Conservation (phyloP, 352 stramenopile species). For the Phytopythium oedochilum region DNA sequence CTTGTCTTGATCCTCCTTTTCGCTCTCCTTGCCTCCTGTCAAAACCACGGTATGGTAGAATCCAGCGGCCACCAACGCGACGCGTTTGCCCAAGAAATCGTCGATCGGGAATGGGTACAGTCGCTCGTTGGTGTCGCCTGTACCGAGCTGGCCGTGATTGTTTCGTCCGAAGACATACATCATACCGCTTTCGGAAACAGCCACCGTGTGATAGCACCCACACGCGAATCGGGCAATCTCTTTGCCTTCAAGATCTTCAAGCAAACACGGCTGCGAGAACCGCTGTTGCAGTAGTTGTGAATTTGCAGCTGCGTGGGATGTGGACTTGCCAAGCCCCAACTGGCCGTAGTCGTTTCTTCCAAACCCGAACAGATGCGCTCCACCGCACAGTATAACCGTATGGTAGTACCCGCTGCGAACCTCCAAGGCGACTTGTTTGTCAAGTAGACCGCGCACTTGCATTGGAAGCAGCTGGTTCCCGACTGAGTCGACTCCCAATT, state of each 20-base stretch:
- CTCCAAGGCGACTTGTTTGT: conserved; percentile 67
- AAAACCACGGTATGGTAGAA: conserved; percentile 94
- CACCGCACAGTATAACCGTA: conserved; percentile 73
- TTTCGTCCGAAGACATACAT: conserved; percentile 94
- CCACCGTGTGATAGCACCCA: conserved; percentile 90
- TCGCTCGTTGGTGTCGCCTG: conserved; percentile 86
- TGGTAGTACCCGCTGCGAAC: conserved; percentile 92
- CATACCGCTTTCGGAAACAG: conserved; percentile 85
- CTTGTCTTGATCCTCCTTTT: conserved; percentile 26
- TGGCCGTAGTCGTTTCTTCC: conserved; percentile 94
- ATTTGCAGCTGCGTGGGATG: conserved; percentile 28
- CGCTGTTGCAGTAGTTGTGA: conserved; percentile 69
- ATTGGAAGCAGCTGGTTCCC: conserved; percentile 64
- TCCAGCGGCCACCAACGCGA: conserved; percentile 85
- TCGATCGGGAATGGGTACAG: conserved; percentile 85
- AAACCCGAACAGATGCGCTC: conserved; percentile 79
- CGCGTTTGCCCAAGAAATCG: conserved; percentile 86
- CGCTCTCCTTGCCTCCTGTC: conserved; percentile 68
- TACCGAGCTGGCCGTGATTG: conserved; percentile 92
- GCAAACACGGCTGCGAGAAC: conserved; percentile 46
- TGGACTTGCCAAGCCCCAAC: conserved; percentile 70
- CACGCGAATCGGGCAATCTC: conserved; percentile 82
- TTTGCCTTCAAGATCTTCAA: conserved; percentile 78
- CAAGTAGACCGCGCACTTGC: conserved; percentile 44
- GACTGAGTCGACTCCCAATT: conserved; percentile 78